phyloP scores from a whole-genome alignment of 371 early-diverging fungal species.

The Synchytrium microbalum region DNA sequence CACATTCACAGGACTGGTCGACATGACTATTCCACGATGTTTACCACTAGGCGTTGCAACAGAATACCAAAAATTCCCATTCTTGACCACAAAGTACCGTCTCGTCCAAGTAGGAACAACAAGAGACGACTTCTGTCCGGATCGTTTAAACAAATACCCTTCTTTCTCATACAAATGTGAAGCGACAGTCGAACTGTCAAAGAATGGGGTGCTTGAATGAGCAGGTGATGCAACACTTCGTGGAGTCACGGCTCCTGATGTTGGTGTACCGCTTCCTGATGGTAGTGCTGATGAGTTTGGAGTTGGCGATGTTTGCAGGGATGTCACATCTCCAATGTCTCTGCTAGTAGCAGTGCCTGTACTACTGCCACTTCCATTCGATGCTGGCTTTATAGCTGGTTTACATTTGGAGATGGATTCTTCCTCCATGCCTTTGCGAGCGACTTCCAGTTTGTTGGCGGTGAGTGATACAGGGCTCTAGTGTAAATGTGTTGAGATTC shows the following conservation, averaged over 20 bases:
- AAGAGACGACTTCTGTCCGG: slow-evolving; percentile 2
- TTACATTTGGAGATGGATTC: slow-evolving; percentile 9
- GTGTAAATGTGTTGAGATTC: background rate
- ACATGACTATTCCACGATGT: slow-evolving; percentile 46
- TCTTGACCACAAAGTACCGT: slow-evolving; percentile 23
- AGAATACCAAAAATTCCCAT: slow-evolving; percentile 42
- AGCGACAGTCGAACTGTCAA: background rate
- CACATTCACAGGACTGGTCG: slow-evolving; percentile 50
- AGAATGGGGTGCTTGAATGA: background rate
- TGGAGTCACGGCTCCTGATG: background rate
- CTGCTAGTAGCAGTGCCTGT: no score
- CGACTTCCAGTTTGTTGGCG: slow-evolving; percentile 15
- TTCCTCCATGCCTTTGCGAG: slow-evolving; percentile 16
- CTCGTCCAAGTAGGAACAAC: slow-evolving; percentile 19
- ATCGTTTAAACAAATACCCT: slow-evolving; percentile 19
- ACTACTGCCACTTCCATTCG: no score
- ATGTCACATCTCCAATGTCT: background rate
- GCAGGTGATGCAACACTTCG: slow-evolving; percentile 9
- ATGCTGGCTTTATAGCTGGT: background rate
- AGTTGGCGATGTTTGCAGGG: background rate
- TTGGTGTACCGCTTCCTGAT: background rate
- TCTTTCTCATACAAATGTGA: slow-evolving; percentile 19
- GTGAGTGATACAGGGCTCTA: slow-evolving; percentile 7
- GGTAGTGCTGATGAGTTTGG: background rate
- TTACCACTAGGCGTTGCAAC: slow-evolving; percentile 35